These are phyloP conservation scores for Centella asiatica DNA, from an alignment of 129 eudicot genomes.

Conservation along the genomic window DNA sequence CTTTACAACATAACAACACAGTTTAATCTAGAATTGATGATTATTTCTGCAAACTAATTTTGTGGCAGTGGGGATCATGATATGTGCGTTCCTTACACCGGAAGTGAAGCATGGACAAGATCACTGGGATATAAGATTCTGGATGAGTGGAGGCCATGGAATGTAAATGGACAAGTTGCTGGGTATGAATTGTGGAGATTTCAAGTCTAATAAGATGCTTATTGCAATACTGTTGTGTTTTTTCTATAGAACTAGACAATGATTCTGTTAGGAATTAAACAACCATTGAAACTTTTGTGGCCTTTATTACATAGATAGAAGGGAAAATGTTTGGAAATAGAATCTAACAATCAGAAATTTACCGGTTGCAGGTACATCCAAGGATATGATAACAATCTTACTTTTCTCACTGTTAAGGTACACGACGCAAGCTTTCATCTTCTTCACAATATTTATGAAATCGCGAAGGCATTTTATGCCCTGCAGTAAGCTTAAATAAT, in stretches of 20 bases:
- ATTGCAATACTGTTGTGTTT: not conserved
- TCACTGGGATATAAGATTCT: slow-evolving; percentile 63
- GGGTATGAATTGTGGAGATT: slow-evolving; percentile 48
- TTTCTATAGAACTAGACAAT: no score
- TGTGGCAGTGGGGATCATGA: slow-evolving; percentile 89
- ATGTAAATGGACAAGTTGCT: slow-evolving; percentile 63
- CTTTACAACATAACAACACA: not conserved
- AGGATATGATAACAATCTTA: slow-evolving; percentile 60
- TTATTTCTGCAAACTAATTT: slow-evolving; percentile 5
- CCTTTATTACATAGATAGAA: not conserved
- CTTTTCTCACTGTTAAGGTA: slow-evolving; percentile 82
- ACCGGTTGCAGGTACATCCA: slow-evolving; percentile 47
- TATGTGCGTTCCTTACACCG: slow-evolving; percentile 96
- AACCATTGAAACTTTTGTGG: not conserved
- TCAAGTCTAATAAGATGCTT: not conserved
- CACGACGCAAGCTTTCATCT: slow-evolving; percentile 8
- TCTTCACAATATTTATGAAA: not conserved
- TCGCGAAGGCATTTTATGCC: not conserved
- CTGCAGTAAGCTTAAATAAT: not conserved
- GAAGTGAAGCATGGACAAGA: slow-evolving; percentile 92
- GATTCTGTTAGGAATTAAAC: no score
- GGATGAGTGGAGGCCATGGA: slow-evolving; percentile 94
- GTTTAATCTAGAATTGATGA: not conserved
- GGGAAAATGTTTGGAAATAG: not conserved
- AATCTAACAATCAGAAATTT: not conserved